Base-by-base conservation (phyloP, 2,329 filamentous ascomycete species). In the Trichoderma sp. region DNA sequence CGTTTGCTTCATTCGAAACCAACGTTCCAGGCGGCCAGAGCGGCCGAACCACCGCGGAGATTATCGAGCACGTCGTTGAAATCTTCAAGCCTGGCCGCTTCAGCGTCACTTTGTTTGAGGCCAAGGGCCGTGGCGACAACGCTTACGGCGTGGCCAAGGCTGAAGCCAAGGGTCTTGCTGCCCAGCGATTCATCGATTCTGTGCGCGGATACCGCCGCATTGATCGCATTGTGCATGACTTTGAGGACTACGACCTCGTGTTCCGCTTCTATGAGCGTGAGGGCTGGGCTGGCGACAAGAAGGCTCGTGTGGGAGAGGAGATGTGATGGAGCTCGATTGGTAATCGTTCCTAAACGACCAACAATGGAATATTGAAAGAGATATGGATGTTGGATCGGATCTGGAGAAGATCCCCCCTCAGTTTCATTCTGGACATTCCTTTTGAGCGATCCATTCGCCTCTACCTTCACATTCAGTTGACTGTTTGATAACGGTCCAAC, bases 11-110 rank as follows among this genome's bases (percentile, higher is more conserved):
- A 2, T 99, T 99, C 79, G 96, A 99, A 86, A 98, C 96, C 75
- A 99, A 98, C 77, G 95, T 99, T 4, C 96, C 96, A 1, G 92
- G 94, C 30, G 91, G 90, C 6, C 94, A 97, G 83, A 93, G 90
- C 71, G 95, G 95, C 17, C 92, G 95, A 74, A 92, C 95, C 80
- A 98, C 95, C 0, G 90, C 91, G 30, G 95, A 97, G 74, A 92
- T 98, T 73, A 92, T 99, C 73, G 91, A 97, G 81, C 94, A 98
- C 75, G 96, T 98, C 1, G 94, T 98, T 58, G 88, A 90, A 74
- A 99, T 99, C 79, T 99, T 99, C 89, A 94, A 94, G 80, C 96
- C 96, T 0, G 95, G 95, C n/a, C 92, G 95, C 68, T 99, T 99
- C 87, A 97, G 93, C 77, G 93, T 99, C 71, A 99, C 96, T 1